A percentile compares a stretch with the other conserved stretches of the same genome.
Conservation (phyloP, 331 rosid genomes). For the Rhamnella rubrinervis region DNA sequence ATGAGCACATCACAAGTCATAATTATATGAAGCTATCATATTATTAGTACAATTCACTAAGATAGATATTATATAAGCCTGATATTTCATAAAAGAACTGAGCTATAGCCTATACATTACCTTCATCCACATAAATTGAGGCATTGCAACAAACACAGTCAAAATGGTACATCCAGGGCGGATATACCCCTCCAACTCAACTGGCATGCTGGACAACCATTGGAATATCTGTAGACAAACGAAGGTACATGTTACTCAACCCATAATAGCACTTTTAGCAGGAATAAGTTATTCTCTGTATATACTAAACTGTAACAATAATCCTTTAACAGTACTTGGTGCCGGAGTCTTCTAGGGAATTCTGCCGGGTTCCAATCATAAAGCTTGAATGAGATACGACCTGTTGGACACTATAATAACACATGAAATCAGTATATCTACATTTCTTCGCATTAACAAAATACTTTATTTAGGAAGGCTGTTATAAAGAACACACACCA, state of each 20-base stretch:
- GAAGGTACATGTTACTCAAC: conserved; percentile 41
- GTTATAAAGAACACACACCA: conserved; percentile 51
- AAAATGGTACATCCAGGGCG: conserved; percentile 94
- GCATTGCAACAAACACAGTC: conserved; percentile 88
- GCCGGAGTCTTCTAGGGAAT: conserved; percentile 96
- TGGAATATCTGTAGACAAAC: conserved; percentile 76
- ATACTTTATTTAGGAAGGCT: background rate
- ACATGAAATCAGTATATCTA: conserved; percentile 40
- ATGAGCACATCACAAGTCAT: background rate
- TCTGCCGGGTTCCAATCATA: conserved; percentile 99
- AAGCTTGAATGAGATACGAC: conserved; percentile 96
- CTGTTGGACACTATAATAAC: conserved; percentile 89
- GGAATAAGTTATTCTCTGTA: conserved; percentile 22
- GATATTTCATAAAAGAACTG: conserved; percentile 16
- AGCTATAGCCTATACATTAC: conserved; percentile 37
- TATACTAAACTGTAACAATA: conserved; percentile 80
- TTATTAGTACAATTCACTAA: background rate
- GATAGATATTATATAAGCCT: conserved; percentile 1
- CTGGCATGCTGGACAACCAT: conserved; percentile 95
- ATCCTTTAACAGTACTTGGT: conserved; percentile 81
- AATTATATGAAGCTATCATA: background rate
- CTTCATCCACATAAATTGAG: conserved; percentile 85
- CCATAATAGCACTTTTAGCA: conserved; percentile 15
- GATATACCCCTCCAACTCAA: conserved; percentile 97
- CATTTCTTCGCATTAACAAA: conserved; percentile 8